Base-by-base conservation (phyloP, 2,329 filamentous ascomycete genomes). In the Fusarium sp. region DNA sequence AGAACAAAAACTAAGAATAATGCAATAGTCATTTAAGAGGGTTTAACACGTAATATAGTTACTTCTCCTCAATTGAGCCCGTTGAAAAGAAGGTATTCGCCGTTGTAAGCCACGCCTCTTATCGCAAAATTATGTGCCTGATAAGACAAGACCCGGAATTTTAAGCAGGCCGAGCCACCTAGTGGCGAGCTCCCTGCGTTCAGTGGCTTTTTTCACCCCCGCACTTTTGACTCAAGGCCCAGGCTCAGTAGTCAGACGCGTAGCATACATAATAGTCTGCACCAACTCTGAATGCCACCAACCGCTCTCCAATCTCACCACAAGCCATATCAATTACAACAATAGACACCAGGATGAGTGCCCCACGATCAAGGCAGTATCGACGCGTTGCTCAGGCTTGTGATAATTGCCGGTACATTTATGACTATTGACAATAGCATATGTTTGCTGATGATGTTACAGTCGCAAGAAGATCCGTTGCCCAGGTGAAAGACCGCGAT, bases 381-480 rank as follows among this genome's bases (percentile, higher is more conserved):
- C 44, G 68, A 21, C 69, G 69, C 8, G 63, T 64, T 5, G 49
- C 59, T 12, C 68, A 68, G 3, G 69, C 69, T 4, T 72, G 69
- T 10, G 63, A 71, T 4, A 72, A 71, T 29, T 72, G 68, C 55
- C 59, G 69, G 69, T 72, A 68, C 11, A n/a, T 4, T 19, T 5
- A 1, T 12, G 1, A 4, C 15, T 3, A 0, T 10, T 1, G 10
- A 14, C 8, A 19, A 12, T 8, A 5, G 5, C 1, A 8, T 2
- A 10, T 23, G 5, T n/a, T 27, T 14, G 18, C 63, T 48, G 16
- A 57, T 10, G 1, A 5, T 1, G 4, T 21, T 29, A 10, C 15
- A 72, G 70, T 0, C 70, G 70, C 4, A 73, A 73, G 25, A 73
- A 73, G 44, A 64, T 73, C 23, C 70, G 70, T 3, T 73, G 70